Percentiles rank a stretch among this genome's conserved stretches.
Evolutionary conservation across 768 basidiomycete species (phyloP).

Genomic region (Asterophora lycoperdoides): DNA sequence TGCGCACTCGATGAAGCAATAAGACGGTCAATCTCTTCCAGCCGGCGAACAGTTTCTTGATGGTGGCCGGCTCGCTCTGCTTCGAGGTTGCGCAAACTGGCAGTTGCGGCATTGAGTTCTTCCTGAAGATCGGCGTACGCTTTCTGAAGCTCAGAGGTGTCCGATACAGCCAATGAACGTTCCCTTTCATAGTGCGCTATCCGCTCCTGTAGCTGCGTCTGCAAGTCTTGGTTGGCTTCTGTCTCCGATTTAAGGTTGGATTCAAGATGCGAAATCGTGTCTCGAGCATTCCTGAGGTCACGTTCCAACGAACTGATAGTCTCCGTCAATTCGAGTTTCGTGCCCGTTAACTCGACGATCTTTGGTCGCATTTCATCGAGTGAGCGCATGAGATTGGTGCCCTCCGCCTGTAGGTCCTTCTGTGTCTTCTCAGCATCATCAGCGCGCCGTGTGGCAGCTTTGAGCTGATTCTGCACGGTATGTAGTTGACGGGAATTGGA

Average conservation of each 20-base stretch:
- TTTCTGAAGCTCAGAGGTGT: constrained; percentile 55
- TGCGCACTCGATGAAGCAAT: constrained; percentile 40
- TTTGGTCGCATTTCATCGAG: constrained; percentile 84
- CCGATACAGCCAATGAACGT: constrained; percentile 41
- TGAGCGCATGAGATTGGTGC: constrained; percentile 72
- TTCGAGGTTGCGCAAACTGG: constrained; percentile 56
- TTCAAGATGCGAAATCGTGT: constrained; percentile 59
- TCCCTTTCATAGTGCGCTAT: constrained; percentile 51
- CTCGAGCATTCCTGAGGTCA: constrained; percentile 51
- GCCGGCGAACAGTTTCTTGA: constrained; percentile 48
- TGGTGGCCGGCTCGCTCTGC: constrained; percentile 58
- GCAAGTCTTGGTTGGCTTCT: constrained; percentile 44
- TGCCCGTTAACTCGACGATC: constrained; percentile 74
- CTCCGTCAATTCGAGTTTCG: constrained; percentile 65
- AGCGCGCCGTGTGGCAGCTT: constrained; percentile 58
- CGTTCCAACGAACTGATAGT: constrained; percentile 54
- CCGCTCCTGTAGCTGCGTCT: constrained; percentile 41
- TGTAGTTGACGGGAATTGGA: constrained; percentile 54
- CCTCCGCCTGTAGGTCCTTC: constrained; percentile 71
- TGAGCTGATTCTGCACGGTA: constrained; percentile 61
- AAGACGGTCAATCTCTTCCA: constrained; percentile 58
- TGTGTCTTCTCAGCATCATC: constrained; percentile 72
- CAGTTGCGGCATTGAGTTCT: constrained; percentile 52
- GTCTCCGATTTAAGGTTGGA: constrained; percentile 50
- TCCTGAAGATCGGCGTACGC: constrained; percentile 59